phyloP scores from a whole-genome alignment of 495 filamentous ascomycete genomes.

The Talaromyces proteolyticus region DNA sequence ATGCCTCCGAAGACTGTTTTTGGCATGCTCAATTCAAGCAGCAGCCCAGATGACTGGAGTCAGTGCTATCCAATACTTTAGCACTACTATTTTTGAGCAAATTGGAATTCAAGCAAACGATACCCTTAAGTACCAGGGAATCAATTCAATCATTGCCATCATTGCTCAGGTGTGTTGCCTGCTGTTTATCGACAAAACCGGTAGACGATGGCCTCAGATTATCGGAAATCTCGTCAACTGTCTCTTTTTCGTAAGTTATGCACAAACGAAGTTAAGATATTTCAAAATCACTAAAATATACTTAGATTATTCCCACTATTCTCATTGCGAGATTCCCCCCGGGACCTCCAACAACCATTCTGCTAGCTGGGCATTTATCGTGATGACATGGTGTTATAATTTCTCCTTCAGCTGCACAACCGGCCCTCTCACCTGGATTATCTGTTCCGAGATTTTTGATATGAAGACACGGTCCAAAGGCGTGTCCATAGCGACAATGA shows the following conservation, averaged over 20 bases:
- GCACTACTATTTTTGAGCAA: slow-evolving; percentile 57
- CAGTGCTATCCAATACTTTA: slow-evolving; percentile 64
- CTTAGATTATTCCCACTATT: slow-evolving; percentile 9
- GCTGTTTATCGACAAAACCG: slow-evolving; percentile 58
- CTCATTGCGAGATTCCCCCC: slow-evolving; percentile 15
- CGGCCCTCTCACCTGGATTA: slow-evolving; percentile 58
- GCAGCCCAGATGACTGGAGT: slow-evolving; percentile 71
- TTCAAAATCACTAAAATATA: slow-evolving; percentile 12
- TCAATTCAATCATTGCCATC: slow-evolving; percentile 61
- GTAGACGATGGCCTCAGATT: slow-evolving; percentile 61
- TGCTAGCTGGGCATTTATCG: slow-evolving; percentile 70
- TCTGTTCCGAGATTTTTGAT: slow-evolving; percentile 67
- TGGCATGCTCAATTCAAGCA: slow-evolving; percentile 62
- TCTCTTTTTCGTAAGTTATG: slow-evolving; percentile 41
- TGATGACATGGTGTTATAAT: slow-evolving; percentile 67
- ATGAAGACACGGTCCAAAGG: slow-evolving; percentile 61
- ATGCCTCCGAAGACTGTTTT: slow-evolving; percentile 62
- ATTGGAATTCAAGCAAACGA: slow-evolving; percentile 59
- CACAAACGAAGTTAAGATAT: background rate
- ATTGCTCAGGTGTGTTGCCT: slow-evolving; percentile 62
- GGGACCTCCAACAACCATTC: slow-evolving; percentile 29
- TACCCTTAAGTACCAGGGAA: slow-evolving; percentile 68
- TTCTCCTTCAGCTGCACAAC: slow-evolving; percentile 61
- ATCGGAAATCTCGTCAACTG: slow-evolving; percentile 60
- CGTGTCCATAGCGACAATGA: slow-evolving; percentile 62